Evolutionary conservation across 2,329 filamentous ascomycete species (phyloP).

Genomic region (Bipolaris victoriae): DNA sequence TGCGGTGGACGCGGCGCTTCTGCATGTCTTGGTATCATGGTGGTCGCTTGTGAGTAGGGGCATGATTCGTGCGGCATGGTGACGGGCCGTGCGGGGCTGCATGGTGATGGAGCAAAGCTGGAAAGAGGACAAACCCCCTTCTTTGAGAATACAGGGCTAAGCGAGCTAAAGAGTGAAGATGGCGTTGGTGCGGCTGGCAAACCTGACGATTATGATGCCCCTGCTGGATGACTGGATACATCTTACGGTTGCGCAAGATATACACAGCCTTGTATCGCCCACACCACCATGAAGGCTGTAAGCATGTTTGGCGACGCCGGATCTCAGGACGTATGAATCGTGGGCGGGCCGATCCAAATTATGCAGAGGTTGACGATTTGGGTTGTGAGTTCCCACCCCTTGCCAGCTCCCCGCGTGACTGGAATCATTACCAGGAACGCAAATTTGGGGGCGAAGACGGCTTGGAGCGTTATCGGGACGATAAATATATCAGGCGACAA

Average conservation of each 20-base stretch:
- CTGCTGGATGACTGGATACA: background rate
- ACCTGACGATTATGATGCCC: background rate
- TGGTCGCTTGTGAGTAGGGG: background rate
- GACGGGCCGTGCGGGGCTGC: slow-evolving; percentile 1
- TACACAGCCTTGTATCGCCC: background rate
- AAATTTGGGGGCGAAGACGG: background rate
- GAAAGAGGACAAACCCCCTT: background rate
- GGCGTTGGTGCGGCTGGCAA: background rate
- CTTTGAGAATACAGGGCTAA: background rate
- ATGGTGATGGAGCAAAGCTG: background rate
- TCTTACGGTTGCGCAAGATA: background rate
- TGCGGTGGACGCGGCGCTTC: slow-evolving; percentile 1
- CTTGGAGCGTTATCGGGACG: background rate
- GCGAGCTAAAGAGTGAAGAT: background rate
- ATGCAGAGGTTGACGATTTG: background rate
- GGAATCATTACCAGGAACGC: background rate
- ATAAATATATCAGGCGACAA: background rate
- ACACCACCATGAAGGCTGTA: background rate
- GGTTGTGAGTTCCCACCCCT: background rate
- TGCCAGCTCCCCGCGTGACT: background rate
- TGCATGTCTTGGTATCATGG: background rate
- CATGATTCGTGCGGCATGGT: background rate
- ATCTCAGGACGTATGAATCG: background rate
- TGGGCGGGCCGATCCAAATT: background rate
- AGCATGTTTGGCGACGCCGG: background rate